These are phyloP conservation scores for Daedaleopsis nitida DNA, from an alignment of 768 basidiomycete genomes.

Conservation along the genomic window DNA sequence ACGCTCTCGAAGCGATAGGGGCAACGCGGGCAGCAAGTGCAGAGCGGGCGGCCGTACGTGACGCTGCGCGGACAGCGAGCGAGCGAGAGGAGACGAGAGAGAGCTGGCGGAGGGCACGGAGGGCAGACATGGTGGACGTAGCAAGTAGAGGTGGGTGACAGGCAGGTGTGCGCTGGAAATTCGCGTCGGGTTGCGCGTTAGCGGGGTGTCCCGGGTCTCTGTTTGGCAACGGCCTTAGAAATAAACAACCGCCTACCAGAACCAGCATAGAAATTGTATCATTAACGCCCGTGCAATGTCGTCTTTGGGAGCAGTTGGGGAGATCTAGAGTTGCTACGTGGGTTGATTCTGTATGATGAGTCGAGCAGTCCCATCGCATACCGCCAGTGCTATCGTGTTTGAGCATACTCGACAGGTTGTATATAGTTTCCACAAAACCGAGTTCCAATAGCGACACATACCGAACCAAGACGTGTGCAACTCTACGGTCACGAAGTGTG, in stretches of 20 bases:
- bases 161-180: conserved; percentile 1
- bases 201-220: conserved; percentile 20
- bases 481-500: neutral
- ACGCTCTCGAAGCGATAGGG: conserved; percentile 35
- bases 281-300: neutral
- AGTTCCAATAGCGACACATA: too few species aligned
- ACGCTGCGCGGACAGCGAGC: conserved; percentile 27
- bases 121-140: conserved; percentile 53
- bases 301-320: neutral
- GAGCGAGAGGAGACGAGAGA: conserved; percentile 47
- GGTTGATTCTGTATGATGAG: neutral
- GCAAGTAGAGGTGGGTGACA: conserved; percentile 2
- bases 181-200: neutral
- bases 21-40: conserved; percentile 27
- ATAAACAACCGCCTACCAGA: conserved; percentile 26
- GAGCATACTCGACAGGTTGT: too few species aligned
- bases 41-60: conserved; percentile 23
- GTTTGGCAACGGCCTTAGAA: conserved; percentile 26
- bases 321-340: neutral
- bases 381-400: too few species aligned
- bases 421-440: too few species aligned
- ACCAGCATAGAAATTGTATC: neutral
- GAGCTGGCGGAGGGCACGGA: conserved; percentile 62
- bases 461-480: too few species aligned
- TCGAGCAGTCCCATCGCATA: too few species aligned